Evolutionary conservation across 495 filamentous ascomycete species (phyloP), one percentile per base, ranked within the genome.

Genomic region (Elasticomyces elasticus): DNA sequence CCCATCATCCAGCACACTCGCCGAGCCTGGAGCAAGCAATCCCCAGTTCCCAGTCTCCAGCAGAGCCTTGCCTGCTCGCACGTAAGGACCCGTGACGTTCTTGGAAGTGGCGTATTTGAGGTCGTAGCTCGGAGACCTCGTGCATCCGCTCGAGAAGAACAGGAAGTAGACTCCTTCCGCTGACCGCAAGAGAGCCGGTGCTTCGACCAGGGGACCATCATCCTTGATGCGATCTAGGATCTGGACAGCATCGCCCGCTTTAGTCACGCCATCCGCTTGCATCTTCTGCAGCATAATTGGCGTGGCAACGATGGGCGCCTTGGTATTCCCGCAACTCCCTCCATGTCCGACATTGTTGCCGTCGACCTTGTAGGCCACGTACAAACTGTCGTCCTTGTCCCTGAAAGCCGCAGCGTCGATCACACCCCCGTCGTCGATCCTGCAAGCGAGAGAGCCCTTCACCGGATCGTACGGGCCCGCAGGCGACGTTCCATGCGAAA

Each of bases 321-420:
- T 48, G 33, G 55, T 62, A 47, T 64, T 64, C 13, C 52, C 56
- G 54, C 62, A 64, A 4, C 48, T 37, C 12, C 62, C 62, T 6
- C 62, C 62, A 47, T 62, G 47, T 9, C 62, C 62, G 25, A 55
- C 49, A 17, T 54, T 49, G 50, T 64, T 62, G 42, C 62, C 62
- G 84, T 26, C 85, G 79, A 61, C 85, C 33, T 62, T 62, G 48
- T 60, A 62, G 37, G 51, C 46, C 6, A 62, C 46, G 51, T 60
- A 62, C 6, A 52, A 48, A 7, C 51, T 60, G 88, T 45, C 50
- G 35, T 41, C 20, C 12, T 28, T 5, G 42, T 64, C 55, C 22
- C 27, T 12, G 56, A 62, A 64, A 19, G 22, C 59, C 22, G 54
- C 28, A 19, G 62, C n/a, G 49, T 64, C 62, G 40, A 63, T 66